Base-by-base conservation (phyloP, 2,329 filamentous ascomycete genomes). In the Xylogone sp. region DNA sequence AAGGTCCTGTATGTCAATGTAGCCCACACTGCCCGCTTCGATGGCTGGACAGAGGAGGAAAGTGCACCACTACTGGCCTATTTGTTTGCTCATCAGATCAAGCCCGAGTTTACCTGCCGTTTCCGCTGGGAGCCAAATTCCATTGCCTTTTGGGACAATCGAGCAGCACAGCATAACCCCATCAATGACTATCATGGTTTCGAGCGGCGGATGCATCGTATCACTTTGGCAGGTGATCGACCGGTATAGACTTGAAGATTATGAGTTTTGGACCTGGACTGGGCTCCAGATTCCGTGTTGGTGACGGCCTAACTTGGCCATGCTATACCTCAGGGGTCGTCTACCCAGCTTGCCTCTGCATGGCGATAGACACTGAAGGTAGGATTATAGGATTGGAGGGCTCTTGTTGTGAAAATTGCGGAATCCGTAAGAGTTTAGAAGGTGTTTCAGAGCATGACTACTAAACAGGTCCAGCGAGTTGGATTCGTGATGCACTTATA, bases 101-200 rank as follows among this genome's bases (percentile, higher is more conserved):
- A 39, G 13, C 34, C 34, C 5, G 34, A 39, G n/a, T 39, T 39
- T 16, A 39, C 34, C n/a, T 39, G 34, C 34, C 76, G 86, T 18
- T 82, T 86, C 61, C 75, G 78, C 57, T 87, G 84, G 84, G 73
- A 76, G 43, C 77, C 81, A 55, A 76, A 80, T 43, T 85, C 86
- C 51, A 80, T 88, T 1, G 83, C 83, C 0, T 76, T 88, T 52
- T 88, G 84, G 84, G 84, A 87, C 62, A 87, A 87, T 56, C 71
- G 83, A 19, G 69, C 34, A 16, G 34, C 13, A 16, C 34, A 39
- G n/a, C 34, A 39, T 39, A 39, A 39, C 34, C 34, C 34, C 10
- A 39, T 39, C n/a, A 39, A 39, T 16, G 34, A 39, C 13, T 39
- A 39, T 16, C 34, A 39, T 18, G 34, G 34, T 16, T 39, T 39